Evolutionary conservation across 1,284 basidiomycete genomes (phyloP), one percentile per base, ranked within the genome.

Genomic region (Xerocomus nothofagi): DNA sequence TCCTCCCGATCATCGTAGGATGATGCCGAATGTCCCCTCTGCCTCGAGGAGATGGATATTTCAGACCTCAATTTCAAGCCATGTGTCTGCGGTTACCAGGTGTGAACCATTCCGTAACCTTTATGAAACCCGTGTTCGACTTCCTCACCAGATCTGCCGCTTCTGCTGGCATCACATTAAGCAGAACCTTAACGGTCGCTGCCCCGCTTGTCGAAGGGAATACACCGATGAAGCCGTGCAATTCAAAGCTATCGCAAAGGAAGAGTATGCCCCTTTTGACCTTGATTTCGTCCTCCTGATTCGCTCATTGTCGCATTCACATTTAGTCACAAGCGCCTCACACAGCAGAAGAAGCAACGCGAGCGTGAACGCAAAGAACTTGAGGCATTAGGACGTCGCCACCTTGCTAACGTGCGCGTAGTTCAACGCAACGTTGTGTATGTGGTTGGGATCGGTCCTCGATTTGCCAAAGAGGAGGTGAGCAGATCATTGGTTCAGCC

Each of bases 161-260:
- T 99, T 99, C 75, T 99, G 97, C 72, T 99, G 95, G 86, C 93
- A 98, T 73, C 94, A 98, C 73, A 96, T 98, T 81, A 90, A 92
- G 77, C 84, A 93, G 75, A 91, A 97, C 73, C 77, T 97, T 53
- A 99, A 99, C 70, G 89, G 95, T 55, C 85, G 93, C 47, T 99
- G 97, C 71, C 97, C 97, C 33, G 97, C 97, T 30, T 99, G 97
- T 73, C 82, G 97, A 65, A 80, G 95, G 61, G 83, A 91, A 57
- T 99, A 99, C 68, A 90, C 92, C 23, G 92, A 98, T 59, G 90
- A 96, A 53, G 81, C 86, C 39, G 90, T 98, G 33, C 93, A 98
- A 68, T 98, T 97, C 75, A 96, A 95, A 71, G 87, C 97, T 39
- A 91, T 99, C 63, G 89, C 91, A 56, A 86, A 91, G 49, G 93